Conservation (phyloP, 2,329 filamentous ascomycete genomes). For the Capronia epimyces region DNA sequence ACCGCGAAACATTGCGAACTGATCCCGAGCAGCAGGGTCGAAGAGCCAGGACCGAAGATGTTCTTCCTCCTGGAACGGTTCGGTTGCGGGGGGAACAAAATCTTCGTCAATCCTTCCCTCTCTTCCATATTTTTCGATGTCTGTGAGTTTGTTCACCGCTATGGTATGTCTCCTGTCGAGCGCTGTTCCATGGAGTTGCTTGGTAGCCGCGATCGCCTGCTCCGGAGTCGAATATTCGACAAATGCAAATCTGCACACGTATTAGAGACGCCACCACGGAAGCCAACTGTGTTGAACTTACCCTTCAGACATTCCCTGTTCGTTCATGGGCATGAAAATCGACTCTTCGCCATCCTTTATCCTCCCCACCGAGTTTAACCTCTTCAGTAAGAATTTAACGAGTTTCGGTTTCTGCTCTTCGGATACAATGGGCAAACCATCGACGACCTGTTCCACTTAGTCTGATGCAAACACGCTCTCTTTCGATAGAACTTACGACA, state of each 20-base stretch:
- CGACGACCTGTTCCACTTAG: constrained; percentile 57
- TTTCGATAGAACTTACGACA: constrained; percentile 44
- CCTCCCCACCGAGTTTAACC: constrained; percentile 72
- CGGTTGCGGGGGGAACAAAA: constrained; percentile 74
- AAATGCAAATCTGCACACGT: constrained; percentile 71
- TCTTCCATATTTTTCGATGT: constrained; percentile 91
- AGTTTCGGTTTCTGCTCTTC: constrained; percentile 91
- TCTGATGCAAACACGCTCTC: not conserved
- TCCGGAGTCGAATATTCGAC: constrained; percentile 90
- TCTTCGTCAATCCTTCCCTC: constrained; percentile 91
- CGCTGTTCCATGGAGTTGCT: constrained; percentile 76
- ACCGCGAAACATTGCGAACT: constrained; percentile 89
- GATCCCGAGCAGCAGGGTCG: constrained; percentile 83
- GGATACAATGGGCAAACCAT: constrained; percentile 82
- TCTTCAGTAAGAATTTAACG: constrained; percentile 91
- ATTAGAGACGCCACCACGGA: not conserved
- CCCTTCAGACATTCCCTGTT: constrained; percentile 80
- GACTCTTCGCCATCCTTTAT: constrained; percentile 72
- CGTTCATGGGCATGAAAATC: constrained; percentile 89
- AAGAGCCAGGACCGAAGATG: constrained; percentile 90
- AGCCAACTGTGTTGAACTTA: constrained; percentile 44
- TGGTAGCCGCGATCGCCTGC: constrained; percentile 83
- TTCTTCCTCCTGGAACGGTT: constrained; percentile 85
- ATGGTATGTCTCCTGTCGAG: constrained; percentile 97
- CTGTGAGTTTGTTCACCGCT: constrained; percentile 94